These are phyloP conservation scores for Plasmodium gonderi DNA, from an alignment of 169 alveolate species.

Conservation along the genomic window DNA sequence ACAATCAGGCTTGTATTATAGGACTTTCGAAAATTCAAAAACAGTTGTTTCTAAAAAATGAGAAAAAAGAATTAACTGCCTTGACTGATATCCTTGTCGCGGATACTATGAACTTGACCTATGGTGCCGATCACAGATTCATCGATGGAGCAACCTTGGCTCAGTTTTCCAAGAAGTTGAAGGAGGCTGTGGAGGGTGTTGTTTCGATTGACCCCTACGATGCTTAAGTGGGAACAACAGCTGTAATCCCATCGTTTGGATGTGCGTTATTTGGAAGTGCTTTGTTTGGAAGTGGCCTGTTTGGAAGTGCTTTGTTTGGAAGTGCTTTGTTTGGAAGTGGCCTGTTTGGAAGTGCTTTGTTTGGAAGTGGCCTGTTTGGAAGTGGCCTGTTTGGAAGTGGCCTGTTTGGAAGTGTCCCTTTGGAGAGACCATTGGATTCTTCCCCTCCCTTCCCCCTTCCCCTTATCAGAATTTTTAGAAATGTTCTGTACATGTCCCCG, in stretches of 20 bases:
- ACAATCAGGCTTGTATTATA: slow-evolving; percentile 93
- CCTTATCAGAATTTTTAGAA: too few relatives aligned
- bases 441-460: too few relatives aligned
- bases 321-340: too few relatives aligned
- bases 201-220: slow-evolving; percentile 20
- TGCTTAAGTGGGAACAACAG: neutral
- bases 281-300: too few relatives aligned
- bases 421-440: too few relatives aligned
- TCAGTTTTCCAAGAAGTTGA: slow-evolving; percentile 61
- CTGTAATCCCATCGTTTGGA: neutral
- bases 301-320: too few relatives aligned
- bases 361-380: too few relatives aligned
- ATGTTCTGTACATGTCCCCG: too few relatives aligned
- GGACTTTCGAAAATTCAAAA: slow-evolving; percentile 84
- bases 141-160: slow-evolving; percentile 96
- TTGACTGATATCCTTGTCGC: slow-evolving; percentile 34
- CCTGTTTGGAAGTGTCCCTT: too few relatives aligned
- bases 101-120: slow-evolving; percentile 50
- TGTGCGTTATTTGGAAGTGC: too few relatives aligned
- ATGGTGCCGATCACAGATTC: slow-evolving; percentile 94
- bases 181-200: slow-evolving; percentile 14
- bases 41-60: slow-evolving; percentile 78
- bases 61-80: slow-evolving; percentile 33
- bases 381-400: too few relatives aligned
- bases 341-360: too few relatives aligned